Evolutionary conservation across 2,329 filamentous ascomycete species (phyloP).

Genomic region (Arthroderma sp.): DNA sequence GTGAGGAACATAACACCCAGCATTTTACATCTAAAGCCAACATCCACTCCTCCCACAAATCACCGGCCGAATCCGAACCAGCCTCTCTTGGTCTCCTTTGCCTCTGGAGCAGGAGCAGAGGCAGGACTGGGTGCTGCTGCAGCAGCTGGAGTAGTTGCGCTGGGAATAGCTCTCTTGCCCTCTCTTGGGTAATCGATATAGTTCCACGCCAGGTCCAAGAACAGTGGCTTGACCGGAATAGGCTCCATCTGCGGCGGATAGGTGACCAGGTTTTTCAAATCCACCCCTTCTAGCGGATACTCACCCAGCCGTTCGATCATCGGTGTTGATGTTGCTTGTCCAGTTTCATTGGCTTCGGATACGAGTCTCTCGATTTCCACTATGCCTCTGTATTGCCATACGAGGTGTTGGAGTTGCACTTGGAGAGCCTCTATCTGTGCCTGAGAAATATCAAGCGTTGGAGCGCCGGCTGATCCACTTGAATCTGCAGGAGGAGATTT

Average conservation of each 20-base stretch:
- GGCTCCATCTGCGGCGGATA: slow-evolving; percentile 75
- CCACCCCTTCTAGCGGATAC: slow-evolving; percentile 57
- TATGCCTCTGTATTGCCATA: slow-evolving; percentile 70
- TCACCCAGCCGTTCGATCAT: slow-evolving; percentile 62
- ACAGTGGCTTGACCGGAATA: slow-evolving; percentile 85
- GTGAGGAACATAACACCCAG: no score
- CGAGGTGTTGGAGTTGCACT: slow-evolving; percentile 52
- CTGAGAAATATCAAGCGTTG: slow-evolving; percentile 54
- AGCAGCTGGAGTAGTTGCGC: slow-evolving; percentile 14
- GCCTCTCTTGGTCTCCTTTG: slow-evolving; percentile 48
- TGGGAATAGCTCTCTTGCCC: slow-evolving; percentile 12
- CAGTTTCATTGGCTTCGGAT: slow-evolving; percentile 34
- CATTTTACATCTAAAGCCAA: no score
- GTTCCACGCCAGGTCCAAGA: slow-evolving; percentile 94
- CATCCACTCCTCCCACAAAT: slow-evolving; percentile 1
- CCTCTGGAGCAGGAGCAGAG: slow-evolving; percentile 8
- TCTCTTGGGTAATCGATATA: slow-evolving; percentile 83
- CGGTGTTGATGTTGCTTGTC: slow-evolving; percentile 37
- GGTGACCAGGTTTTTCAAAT: slow-evolving; percentile 67
- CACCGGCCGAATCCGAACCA: slow-evolving; percentile 60
- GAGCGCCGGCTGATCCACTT: slow-evolving; percentile 35
- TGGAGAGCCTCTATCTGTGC: slow-evolving; percentile 47
- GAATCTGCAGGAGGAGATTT: slow-evolving; percentile 32
- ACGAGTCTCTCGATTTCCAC: slow-evolving; percentile 63
- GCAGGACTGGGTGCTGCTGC: no score